Conservation (phyloP, 2,329 filamentous ascomycete species). For the Trichoderma afroharzianum region DNA sequence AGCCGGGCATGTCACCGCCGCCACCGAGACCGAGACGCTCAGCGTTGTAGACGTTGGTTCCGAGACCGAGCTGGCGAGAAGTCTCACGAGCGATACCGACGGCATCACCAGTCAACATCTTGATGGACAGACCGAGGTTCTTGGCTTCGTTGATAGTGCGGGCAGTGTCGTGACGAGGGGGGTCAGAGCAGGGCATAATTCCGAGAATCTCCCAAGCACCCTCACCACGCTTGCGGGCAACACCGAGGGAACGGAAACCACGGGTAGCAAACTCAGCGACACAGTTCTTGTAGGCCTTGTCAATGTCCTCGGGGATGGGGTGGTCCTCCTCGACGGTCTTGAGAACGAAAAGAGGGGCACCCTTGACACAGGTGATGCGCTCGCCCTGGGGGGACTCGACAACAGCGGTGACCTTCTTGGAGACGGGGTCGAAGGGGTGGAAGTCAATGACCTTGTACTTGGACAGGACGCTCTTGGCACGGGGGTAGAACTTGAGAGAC, state of each 20-base stretch:
- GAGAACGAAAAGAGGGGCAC: constrained; percentile 81
- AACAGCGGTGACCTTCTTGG: constrained; percentile 84
- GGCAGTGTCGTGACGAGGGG: constrained; percentile 84
- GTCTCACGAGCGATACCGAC: constrained; percentile 92
- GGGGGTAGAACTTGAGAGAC: constrained; percentile 75
- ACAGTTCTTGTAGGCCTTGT: constrained; percentile 86
- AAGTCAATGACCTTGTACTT: constrained; percentile 85
- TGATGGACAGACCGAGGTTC: constrained; percentile 81
- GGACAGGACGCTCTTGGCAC: constrained; percentile 73
- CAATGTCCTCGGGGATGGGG: constrained; percentile 69
- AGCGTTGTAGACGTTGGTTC: constrained; percentile 91
- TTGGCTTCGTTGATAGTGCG: constrained; percentile 90
- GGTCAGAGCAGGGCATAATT: constrained; percentile 92
- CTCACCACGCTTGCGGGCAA: constrained; percentile 83
- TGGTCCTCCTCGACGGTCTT: constrained; percentile 85
- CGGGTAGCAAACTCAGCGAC: constrained; percentile 87
- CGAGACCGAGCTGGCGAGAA: constrained; percentile 84
- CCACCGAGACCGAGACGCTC: constrained; percentile 87
- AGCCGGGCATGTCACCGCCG: constrained; percentile 88
- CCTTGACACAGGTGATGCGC: constrained; percentile 85
- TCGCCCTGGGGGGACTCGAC: constrained; percentile 82
- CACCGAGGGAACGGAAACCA: constrained; percentile 91
- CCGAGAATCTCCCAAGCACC: constrained; percentile 86
- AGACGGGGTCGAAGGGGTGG: constrained; percentile 86
- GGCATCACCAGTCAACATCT: constrained; percentile 94